Evolutionary conservation across 2,329 filamentous ascomycete genomes (phyloP).

Genomic region (Drechslera avenae): DNA sequence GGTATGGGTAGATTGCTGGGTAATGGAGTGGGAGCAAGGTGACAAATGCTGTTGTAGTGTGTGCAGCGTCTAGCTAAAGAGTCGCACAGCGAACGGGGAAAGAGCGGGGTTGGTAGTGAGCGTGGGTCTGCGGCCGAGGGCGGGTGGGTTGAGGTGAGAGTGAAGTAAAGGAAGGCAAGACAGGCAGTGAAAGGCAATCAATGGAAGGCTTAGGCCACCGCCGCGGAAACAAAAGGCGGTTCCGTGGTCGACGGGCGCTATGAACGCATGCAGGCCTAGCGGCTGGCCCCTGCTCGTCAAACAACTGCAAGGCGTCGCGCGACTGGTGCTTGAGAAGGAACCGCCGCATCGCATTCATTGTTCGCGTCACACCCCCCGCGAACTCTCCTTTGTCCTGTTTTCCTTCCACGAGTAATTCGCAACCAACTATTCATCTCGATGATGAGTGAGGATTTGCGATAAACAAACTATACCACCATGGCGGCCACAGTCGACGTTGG

Average conservation of each 20-base stretch:
- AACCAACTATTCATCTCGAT: not conserved
- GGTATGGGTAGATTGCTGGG: not conserved
- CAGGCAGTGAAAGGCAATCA: not conserved
- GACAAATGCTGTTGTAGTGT: not conserved
- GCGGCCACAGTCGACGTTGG: constrained; percentile 69
- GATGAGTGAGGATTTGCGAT: constrained; percentile 31
- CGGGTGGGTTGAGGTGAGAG: not conserved
- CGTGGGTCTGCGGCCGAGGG: not conserved
- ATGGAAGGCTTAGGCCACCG: not conserved
- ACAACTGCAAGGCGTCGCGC: constrained; percentile 31
- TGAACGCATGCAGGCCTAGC: constrained; percentile 26
- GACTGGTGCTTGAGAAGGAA: constrained; percentile 15
- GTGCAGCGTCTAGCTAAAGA: constrained; percentile 44
- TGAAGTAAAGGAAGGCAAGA: not conserved
- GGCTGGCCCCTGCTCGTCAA: constrained; percentile 23
- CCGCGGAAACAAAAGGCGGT: constrained; percentile 9
- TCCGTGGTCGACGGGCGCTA: constrained; percentile 8
- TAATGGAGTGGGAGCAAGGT: not conserved
- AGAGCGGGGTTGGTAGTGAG: constrained; percentile 3
- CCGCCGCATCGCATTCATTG: constrained; percentile 24
- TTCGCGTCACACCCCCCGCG: constrained; percentile 17
- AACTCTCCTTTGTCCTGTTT: constrained; percentile 35
- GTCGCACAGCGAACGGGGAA: constrained; percentile 29
- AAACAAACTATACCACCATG: constrained; percentile 53
- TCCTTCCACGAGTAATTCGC: constrained; percentile 11